These are phyloP conservation scores for Chaetoceros tenuissimus DNA, from an alignment of 108 stramenopile species.

Conservation along the genomic window DNA sequence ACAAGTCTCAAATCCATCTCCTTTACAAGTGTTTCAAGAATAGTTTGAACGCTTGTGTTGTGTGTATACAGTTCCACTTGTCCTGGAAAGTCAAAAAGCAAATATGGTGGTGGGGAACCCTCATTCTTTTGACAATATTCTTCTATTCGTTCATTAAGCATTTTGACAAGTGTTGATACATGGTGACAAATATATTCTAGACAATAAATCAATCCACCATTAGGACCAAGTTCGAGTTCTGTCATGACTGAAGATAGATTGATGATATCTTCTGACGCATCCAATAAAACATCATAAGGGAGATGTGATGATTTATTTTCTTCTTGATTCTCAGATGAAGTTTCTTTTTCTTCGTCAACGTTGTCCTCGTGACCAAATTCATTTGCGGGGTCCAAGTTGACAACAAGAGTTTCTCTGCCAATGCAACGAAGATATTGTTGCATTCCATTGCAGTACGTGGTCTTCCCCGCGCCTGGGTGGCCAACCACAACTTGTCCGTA, in stretches of 20 bases:
- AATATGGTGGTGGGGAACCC: slow-evolving; percentile 35
- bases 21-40: slow-evolving; percentile 58
- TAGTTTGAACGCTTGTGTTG: slow-evolving; percentile 46
- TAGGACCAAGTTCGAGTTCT: slow-evolving; percentile 87
- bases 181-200: slow-evolving; percentile 91
- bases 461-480: slow-evolving; percentile 95
- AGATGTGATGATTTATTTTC: slow-evolving; percentile 23
- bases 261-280: slow-evolving; percentile 74
- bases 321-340: slow-evolving; percentile 7
- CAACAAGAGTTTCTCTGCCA: slow-evolving; percentile 82
- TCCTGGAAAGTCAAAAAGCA: slow-evolving; percentile 95
- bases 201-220: slow-evolving; percentile 94
- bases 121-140: not conserved
- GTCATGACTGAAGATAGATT: slow-evolving; percentile 84
- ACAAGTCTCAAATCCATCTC: slow-evolving; percentile 81
- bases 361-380: slow-evolving; percentile 34
- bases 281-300: slow-evolving; percentile 65
- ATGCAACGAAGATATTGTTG: slow-evolving; percentile 81
- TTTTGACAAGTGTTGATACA: slow-evolving; percentile 40
- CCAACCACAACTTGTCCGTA: slow-evolving; percentile 95
- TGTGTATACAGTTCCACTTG: slow-evolving; percentile 97
- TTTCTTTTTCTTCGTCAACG: slow-evolving; percentile 5
- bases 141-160: slow-evolving; percentile 18
- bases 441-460: slow-evolving; percentile 96
- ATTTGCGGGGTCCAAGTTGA: slow-evolving; percentile 98